Evolutionary conservation across 2,329 filamentous ascomycete species (phyloP).

Genomic region (Leptographium lundbergii): DNA sequence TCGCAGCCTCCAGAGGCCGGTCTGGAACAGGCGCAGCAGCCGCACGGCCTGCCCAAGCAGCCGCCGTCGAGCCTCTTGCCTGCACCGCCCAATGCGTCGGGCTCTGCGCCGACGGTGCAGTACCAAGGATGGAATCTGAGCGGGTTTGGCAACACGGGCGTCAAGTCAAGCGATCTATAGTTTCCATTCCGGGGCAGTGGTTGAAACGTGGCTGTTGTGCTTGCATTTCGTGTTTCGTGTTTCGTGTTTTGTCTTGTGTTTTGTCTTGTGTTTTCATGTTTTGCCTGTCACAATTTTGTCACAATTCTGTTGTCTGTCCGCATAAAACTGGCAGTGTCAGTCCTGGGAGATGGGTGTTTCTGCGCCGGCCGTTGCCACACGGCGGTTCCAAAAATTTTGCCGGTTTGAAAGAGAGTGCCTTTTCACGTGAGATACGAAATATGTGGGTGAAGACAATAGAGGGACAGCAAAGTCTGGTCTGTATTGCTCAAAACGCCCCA

Average conservation of each 20-base stretch:
- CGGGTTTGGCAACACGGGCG: conserved; percentile 27
- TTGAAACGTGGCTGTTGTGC: background rate
- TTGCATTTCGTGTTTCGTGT: background rate
- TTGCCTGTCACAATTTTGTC: background rate
- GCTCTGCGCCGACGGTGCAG: conserved; percentile 14
- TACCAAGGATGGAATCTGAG: conserved; percentile 27
- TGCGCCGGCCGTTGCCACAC: background rate
- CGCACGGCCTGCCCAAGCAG: background rate
- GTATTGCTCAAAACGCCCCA: background rate
- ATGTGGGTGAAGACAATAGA: background rate
- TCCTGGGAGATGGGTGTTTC: background rate
- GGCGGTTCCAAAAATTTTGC: background rate
- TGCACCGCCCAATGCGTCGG: conserved; percentile 3
- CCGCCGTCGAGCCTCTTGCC: background rate
- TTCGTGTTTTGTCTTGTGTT: background rate
- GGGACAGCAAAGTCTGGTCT: background rate
- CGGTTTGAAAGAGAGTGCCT: background rate
- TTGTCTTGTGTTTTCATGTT: background rate
- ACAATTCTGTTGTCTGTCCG: background rate
- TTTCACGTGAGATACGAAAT: background rate
- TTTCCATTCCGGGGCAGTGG: background rate
- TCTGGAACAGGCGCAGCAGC: background rate
- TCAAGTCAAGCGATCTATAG: conserved; percentile 21
- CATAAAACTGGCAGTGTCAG: background rate
- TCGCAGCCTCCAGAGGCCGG: background rate